Percentiles rank a stretch among this genome's conserved stretches.
Conservation (phyloP, 106 monocot genomes). For the Hemerocallis citrina region DNA sequence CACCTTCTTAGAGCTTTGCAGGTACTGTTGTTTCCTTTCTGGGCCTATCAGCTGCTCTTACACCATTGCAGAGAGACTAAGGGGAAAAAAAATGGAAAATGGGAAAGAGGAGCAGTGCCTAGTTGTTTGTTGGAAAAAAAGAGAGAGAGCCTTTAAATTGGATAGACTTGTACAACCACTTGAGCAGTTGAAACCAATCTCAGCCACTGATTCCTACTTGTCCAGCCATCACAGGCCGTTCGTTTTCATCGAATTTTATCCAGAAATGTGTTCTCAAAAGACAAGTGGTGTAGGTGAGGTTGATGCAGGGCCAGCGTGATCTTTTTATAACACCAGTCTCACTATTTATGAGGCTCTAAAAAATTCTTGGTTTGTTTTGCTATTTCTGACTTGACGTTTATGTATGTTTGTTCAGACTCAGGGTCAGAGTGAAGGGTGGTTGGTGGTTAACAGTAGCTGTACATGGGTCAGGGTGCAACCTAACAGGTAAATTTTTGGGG, state of each 20-base stretch:
- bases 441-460: no score
- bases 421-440: no score
- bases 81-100: neutral
- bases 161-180: neutral
- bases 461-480: no score
- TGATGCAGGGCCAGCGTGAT: constrained; percentile 10
- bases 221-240: neutral
- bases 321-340: neutral
- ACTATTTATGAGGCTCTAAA: constrained; percentile 1
- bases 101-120: neutral
- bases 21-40: neutral
- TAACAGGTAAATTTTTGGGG: no score
- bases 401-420: no score
- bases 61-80: neutral
- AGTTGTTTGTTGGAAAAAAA: neutral
- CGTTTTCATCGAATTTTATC: constrained; percentile 1
- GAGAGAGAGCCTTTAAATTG: constrained; percentile 1
- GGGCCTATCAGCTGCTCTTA: no score
- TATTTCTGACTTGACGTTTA: neutral
- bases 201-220: neutral
- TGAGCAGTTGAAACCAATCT: neutral
- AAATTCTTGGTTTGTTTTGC: neutral
- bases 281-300: neutral
- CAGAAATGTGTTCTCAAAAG: neutral
- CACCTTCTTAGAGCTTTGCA: constrained; percentile 8